phyloP scores from a whole-genome alignment of 225 moss, liverwort and hornwort species.

The Rhytidiadelphus loreus region DNA sequence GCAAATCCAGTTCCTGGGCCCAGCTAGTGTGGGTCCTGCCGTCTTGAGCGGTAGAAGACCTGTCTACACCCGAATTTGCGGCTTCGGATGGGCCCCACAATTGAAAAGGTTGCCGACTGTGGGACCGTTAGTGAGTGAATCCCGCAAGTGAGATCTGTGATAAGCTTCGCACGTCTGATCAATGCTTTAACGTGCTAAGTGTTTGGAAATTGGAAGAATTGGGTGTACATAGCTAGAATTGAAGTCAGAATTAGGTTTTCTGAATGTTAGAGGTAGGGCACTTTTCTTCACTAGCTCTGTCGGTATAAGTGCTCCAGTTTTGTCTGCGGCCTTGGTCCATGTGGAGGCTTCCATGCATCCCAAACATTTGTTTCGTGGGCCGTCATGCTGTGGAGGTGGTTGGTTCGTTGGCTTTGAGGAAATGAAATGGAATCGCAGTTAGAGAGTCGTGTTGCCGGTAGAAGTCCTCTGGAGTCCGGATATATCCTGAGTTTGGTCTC shows the following conservation, averaged over 20 bases:
- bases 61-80: neutral
- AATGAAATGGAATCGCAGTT: too few species aligned
- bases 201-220: neutral
- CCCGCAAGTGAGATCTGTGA: neutral
- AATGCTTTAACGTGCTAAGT: too few species aligned
- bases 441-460: neutral
- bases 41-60: neutral
- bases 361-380: neutral
- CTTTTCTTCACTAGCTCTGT: neutral
- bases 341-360: neutral
- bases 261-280: too few species aligned
- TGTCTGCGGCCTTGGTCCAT: neutral
- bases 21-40: neutral
- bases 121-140: neutral
- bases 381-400: neutral
- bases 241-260: neutral
- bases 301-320: neutral
- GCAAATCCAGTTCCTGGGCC: neutral
- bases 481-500: neutral
- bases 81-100: neutral
- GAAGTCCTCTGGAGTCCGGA: neutral
- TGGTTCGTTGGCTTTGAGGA: neutral
- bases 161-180: neutral
- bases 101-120: neutral
- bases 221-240: neutral